phyloP scores from a whole-genome alignment of 257 asterid genomes.

The Fraxinus excelsior region DNA sequence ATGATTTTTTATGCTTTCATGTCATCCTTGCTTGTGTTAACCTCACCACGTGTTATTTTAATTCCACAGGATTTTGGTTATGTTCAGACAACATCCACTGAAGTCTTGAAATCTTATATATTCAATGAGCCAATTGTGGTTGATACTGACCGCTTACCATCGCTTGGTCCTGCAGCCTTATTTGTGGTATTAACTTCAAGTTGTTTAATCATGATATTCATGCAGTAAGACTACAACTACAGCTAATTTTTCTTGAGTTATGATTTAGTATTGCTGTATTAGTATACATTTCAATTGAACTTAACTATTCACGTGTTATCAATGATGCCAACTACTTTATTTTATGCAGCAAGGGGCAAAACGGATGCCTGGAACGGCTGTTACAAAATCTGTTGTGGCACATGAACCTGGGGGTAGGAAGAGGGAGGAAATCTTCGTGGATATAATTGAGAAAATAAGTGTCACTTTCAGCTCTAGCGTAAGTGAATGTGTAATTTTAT shows the following conservation, averaged over 20 bases:
- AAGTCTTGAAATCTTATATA: constrained; percentile 86
- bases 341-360: constrained; percentile 78
- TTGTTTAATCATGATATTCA: constrained; percentile 19
- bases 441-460: constrained; percentile 96
- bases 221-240: not conserved
- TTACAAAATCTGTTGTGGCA: constrained; percentile 97
- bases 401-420: constrained; percentile 96
- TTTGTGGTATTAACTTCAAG: constrained; percentile 65
- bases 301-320: not conserved
- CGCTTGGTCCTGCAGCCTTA: constrained; percentile 96
- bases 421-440: constrained; percentile 99
- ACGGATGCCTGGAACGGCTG: constrained; percentile 43
- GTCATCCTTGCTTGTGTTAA: constrained; percentile 14
- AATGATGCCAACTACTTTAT: constrained; percentile 32
- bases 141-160: constrained; percentile 84
- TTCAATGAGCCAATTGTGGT: constrained; percentile 96
- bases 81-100: constrained; percentile 98
- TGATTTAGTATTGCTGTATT: not conserved
- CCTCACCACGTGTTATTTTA: constrained; percentile 23
- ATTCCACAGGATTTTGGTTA: constrained; percentile 91
- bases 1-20: constrained; percentile 1
- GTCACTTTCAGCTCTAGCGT: constrained; percentile 98
- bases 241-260: not conserved
- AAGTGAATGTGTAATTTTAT: constrained; percentile 44
- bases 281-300: not conserved